A percentile compares a stretch with the other conserved stretches of the same genome.
Conservation (phyloP, 2,329 filamentous ascomycete genomes). For the Aspergillus sp. region DNA sequence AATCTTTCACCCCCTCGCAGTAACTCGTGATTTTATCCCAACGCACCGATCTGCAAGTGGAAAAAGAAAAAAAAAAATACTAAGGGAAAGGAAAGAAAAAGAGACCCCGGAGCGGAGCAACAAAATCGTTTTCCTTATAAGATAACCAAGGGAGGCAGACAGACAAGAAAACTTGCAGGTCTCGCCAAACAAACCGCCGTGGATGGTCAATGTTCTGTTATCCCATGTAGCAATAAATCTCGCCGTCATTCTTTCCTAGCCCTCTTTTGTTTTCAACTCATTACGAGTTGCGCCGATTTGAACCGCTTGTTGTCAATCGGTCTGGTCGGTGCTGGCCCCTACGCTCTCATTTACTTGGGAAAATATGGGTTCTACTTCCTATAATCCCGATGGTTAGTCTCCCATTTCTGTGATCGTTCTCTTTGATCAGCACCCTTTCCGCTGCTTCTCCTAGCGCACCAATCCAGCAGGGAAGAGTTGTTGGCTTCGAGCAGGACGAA, state of each 20-base stretch:
- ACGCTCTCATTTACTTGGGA: constrained; percentile 21
- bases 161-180: not conserved
- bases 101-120: not conserved
- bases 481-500: constrained; percentile 1
- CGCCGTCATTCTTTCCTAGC: constrained; percentile 8
- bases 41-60: constrained; percentile 2
- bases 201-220: constrained; percentile 11
- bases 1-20: constrained; percentile 17
- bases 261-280: constrained; percentile 5
- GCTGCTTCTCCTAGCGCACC: not conserved
- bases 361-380: constrained; percentile 39
- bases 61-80: not conserved
- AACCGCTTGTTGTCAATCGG: constrained; percentile 22
- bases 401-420: constrained; percentile 13
- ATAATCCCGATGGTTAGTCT: constrained; percentile 44
- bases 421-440: constrained; percentile 18
- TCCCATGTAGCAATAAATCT: constrained; percentile 27
- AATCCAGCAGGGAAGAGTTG: not conserved
- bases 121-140: not conserved
- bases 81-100: not conserved
- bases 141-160: constrained; percentile 4
- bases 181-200: constrained; percentile 7
- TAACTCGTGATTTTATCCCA: constrained; percentile 9
- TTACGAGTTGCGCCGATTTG: constrained; percentile 19
- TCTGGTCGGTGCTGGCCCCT: constrained; percentile 26